A percentile compares a stretch with the other conserved stretches of the same genome.
These are phyloP conservation scores for Lactarius deliciosus DNA, from an alignment of 768 basidiomycete genomes.

Conservation along the genomic window DNA sequence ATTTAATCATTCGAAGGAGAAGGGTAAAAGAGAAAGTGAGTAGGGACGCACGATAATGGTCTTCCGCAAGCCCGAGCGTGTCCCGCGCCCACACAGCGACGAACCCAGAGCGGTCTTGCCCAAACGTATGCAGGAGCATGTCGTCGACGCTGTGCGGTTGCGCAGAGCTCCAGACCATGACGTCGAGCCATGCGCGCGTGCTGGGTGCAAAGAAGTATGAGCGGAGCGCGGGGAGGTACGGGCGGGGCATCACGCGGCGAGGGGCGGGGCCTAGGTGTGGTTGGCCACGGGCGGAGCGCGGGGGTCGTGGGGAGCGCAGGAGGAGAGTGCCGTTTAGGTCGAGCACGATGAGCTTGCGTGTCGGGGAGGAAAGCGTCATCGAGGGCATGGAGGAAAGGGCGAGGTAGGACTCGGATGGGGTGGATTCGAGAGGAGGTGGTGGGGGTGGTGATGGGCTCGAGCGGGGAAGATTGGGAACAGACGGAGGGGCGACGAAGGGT, in stretches of 20 bases:
- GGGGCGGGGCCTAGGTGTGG: constrained; percentile 21
- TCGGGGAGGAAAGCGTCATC: constrained; percentile 31
- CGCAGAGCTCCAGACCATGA: constrained; percentile 89
- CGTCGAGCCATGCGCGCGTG: constrained; percentile 69
- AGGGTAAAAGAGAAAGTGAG: not conserved
- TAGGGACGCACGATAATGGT: constrained; percentile 63
- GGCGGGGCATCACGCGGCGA: constrained; percentile 55
- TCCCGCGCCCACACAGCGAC: constrained; percentile 79
- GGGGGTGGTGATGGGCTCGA: constrained; percentile 10
- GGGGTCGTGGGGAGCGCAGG: constrained; percentile 48
- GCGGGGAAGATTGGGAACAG: not conserved
- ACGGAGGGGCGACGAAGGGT: not conserved
- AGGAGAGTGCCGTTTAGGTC: constrained; percentile 78
- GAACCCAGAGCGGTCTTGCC: constrained; percentile 41
- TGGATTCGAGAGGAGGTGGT: not conserved
- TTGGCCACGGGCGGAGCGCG: constrained; percentile 1
- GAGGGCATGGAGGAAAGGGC: constrained; percentile 37
- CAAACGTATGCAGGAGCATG: constrained; percentile 70
- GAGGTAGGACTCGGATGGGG: constrained; percentile 42
- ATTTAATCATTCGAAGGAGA: constrained; percentile 2
- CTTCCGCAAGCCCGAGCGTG: constrained; percentile 61
- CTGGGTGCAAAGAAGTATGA: constrained; percentile 60
- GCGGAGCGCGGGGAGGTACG: constrained; percentile 62
- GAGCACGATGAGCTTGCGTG: constrained; percentile 67
- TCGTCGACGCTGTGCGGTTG: constrained; percentile 75